Percentiles rank a stretch among this genome's conserved stretches.
These are phyloP conservation scores for Cercophora scortea DNA, from an alignment of 495 filamentous ascomycete genomes.

Conservation along the genomic window DNA sequence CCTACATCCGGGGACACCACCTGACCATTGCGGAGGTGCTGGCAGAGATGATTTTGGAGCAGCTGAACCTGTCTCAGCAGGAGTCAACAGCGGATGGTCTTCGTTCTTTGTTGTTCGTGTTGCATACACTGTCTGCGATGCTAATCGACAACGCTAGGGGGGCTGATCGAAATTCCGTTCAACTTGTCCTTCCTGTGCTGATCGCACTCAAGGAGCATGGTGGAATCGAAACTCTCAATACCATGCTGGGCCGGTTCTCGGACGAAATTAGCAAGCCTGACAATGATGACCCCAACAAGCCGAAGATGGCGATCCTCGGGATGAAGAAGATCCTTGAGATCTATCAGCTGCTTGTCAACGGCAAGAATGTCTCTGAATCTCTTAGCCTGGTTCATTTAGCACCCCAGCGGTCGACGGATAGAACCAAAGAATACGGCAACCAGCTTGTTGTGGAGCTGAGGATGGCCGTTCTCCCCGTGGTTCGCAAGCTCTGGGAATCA, in stretches of 20 bases:
- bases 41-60: constrained; percentile 59
- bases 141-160: constrained; percentile 55
- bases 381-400: constrained; percentile 53
- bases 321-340: constrained; percentile 80
- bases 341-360: constrained; percentile 64
- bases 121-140: constrained; percentile 68
- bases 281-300: constrained; percentile 24
- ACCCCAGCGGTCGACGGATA: constrained; percentile 40
- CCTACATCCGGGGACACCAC: constrained; percentile 56
- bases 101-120: constrained; percentile 71
- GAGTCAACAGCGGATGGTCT: constrained; percentile 40
- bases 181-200: constrained; percentile 71
- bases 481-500: constrained; percentile 75
- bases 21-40: constrained; percentile 69
- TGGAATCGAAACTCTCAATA: constrained; percentile 66
- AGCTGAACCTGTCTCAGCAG: constrained; percentile 36
- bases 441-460: constrained; percentile 88
- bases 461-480: constrained; percentile 70
- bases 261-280: constrained; percentile 43
- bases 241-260: constrained; percentile 66
- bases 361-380: constrained; percentile 73
- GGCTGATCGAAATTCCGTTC: constrained; percentile 50
- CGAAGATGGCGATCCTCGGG: constrained; percentile 40
- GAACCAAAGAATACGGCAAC: constrained; percentile 53
- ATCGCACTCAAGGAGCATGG: constrained; percentile 76